Base-by-base conservation (phyloP, 306 rosid species). In the Pueraria montana region DNA sequence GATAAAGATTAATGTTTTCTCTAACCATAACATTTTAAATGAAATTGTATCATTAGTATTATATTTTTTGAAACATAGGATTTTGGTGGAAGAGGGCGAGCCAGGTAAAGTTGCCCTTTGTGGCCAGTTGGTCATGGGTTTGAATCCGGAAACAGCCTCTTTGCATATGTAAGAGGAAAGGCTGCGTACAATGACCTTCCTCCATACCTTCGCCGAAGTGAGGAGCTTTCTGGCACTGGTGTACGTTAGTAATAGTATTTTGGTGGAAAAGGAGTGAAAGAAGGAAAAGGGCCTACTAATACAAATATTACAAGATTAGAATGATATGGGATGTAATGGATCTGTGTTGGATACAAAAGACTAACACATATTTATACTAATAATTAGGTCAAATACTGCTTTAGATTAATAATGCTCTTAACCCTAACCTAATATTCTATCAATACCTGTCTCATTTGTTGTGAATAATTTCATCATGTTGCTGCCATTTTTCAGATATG, bases 401-500 rank as follows among this genome's bases (percentile, higher is more conserved):
- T 16, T 16, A 24, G 13, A 14, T 46, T 13, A 24, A 24, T 7
- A 26, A 46, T 32, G n/a, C 76, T 16, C 10, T 10, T 20, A 10
- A 1, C 21, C 36, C 8, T 70, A 49, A 49, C 43, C n/a, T 30
- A 18, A 18, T 59, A 43, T 45, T 40, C 11, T 79, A 36, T 36
- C 11, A 14, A 7, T 73, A 61, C 78, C 27, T 34, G 36, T 67
- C 43, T 59, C 40, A 11, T n/a, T 40, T 80, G 81, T 58, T 80
- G 52, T 1, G 5, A 58, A 75, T 20, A 80, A 75, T 62, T 14
- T 78, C 27, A 20, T 82, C 53, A 53, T 55, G 56, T 52, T 46
- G 68, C 63, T 72, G 30, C 13, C 46, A 34, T 66, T 56, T 68
- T 80, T 45, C 92, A 94, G 98, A 82, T 94, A 91, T 82, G 93